phyloP scores from a whole-genome alignment of 305 asterid genomes.

The Rubia occidens region DNA sequence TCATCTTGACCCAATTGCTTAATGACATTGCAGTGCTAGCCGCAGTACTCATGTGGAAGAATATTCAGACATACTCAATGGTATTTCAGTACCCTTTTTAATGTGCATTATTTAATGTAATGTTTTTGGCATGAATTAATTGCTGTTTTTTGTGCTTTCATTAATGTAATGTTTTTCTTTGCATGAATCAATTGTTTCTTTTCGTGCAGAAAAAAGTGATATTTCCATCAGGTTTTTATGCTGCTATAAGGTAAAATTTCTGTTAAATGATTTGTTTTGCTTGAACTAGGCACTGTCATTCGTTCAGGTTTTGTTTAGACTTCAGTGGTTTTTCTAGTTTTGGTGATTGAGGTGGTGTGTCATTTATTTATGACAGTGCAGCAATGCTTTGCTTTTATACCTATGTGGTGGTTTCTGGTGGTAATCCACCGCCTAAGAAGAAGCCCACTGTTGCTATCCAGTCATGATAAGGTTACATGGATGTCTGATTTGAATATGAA shows the following conservation, averaged over 20 bases:
- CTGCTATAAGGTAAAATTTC: slow-evolving; percentile 25
- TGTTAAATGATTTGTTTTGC: neutral
- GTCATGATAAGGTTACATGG: slow-evolving; percentile 9
- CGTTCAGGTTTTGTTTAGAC: neutral
- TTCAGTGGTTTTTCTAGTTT: neutral
- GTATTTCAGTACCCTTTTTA: slow-evolving; percentile 27
- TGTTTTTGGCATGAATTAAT: slow-evolving; percentile 7
- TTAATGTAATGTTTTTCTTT: slow-evolving; percentile 17
- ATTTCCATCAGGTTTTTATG: slow-evolving; percentile 54
- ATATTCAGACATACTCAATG: slow-evolving; percentile 57
- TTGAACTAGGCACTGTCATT: too few species aligned
- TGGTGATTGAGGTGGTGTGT: slow-evolving; percentile 5
- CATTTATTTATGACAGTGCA: slow-evolving; percentile 34
- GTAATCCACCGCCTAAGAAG: slow-evolving; percentile 94
- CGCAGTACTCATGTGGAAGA: slow-evolving; percentile 53
- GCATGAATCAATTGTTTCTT: neutral
- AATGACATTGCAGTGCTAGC: slow-evolving; percentile 54
- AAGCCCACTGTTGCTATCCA: slow-evolving; percentile 34
- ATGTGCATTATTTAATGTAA: slow-evolving; percentile 6
- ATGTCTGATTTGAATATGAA: slow-evolving; percentile 4
- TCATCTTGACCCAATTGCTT: slow-evolving; percentile 1
- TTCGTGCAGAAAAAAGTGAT: slow-evolving; percentile 32
- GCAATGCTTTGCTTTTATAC: slow-evolving; percentile 82
- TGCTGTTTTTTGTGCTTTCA: neutral
- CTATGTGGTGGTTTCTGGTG: slow-evolving; percentile 84